Evolutionary conservation across 2,329 filamentous ascomycete species (phyloP), one percentile per base, ranked within the genome.

Genomic region (Diplocarpon mali): DNA sequence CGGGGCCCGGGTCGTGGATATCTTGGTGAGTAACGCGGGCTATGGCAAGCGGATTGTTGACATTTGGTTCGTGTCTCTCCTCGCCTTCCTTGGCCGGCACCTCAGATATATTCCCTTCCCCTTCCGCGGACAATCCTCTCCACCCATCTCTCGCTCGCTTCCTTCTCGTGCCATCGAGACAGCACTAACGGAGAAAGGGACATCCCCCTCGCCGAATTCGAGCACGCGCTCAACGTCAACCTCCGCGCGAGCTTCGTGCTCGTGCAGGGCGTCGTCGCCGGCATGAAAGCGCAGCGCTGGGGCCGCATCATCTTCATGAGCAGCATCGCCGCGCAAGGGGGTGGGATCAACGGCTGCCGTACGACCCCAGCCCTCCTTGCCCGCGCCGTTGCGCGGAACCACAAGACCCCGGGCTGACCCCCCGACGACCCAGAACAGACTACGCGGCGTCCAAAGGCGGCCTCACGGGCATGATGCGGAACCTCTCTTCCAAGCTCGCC

Each of bases 21-120:
- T 85, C 16, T 64, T 84, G 2, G 61, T 85, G 20, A 75, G 73
- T 9, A 85, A 85, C 55, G 80, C 80, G 1, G 80, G 79, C 0
- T 71, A 80, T 51, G 79, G 78, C 34, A 78, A 77, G 56, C 68
- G 77, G n/a, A 72, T 79, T 45, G 46, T 52, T 5, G 51, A 58
- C 50, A 40, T 58, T 32, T 54, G 46, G 48, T 51, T 17, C 13
- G 44, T 43, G 10, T 28, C 2, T 10, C n/a, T 32, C 2, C 12
- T 30, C 15, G 24, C 30, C 14, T 41, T 35, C 17, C 20, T 28
- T 15, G 31, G 3, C 11, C 34, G 7, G 4, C 16, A 4, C 16
- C 13, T 9, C 3, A 32, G 11, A 32, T 14, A 10, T 32, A 9
- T 16, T 16, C 16, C 13, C 20, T 35, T n/a, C 13, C 13, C 34